A percentile compares a stretch with the other conserved stretches of the same genome.
Evolutionary conservation across 129 eudicot species (phyloP).

Genomic region (Flaveria brownii): DNA sequence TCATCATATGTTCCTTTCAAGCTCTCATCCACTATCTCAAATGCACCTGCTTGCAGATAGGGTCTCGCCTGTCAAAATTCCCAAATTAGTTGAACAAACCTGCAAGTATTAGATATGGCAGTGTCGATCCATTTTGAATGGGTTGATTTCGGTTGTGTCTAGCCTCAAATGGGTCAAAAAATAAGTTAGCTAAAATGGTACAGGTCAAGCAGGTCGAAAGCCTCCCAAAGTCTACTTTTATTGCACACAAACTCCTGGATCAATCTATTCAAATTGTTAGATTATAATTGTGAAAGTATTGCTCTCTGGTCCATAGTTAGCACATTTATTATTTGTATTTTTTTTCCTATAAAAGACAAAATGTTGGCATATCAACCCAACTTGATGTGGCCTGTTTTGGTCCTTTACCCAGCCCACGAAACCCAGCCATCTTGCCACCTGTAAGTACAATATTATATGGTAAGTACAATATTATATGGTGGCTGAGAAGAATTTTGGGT

Average conservation of each 20-base stretch:
- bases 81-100: conserved; percentile 12
- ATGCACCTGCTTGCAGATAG: conserved; percentile 82
- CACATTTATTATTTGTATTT: neutral
- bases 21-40: conserved; percentile 88
- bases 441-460: conserved; percentile 11
- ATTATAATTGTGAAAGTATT: neutral
- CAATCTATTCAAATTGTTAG: neutral
- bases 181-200: neutral
- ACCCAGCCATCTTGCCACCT: conserved; percentile 22
- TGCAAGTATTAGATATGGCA: conserved; percentile 19
- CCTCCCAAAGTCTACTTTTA: neutral
- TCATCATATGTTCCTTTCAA: conserved; percentile 61
- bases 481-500: conserved; percentile 17
- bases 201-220: neutral
- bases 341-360: neutral
- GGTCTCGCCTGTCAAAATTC: conserved; percentile 75
- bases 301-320: neutral
- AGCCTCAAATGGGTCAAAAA: neutral
- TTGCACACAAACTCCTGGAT: neutral
- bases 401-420: neutral
- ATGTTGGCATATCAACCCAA: neutral
- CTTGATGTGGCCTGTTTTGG: neutral
- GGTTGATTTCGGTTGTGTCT: neutral
- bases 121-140: neutral
- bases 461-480: conserved; percentile 9